Evolutionary conservation across 2,329 filamentous ascomycete genomes (phyloP).

Genomic region (Diaporthe ilicicola): DNA sequence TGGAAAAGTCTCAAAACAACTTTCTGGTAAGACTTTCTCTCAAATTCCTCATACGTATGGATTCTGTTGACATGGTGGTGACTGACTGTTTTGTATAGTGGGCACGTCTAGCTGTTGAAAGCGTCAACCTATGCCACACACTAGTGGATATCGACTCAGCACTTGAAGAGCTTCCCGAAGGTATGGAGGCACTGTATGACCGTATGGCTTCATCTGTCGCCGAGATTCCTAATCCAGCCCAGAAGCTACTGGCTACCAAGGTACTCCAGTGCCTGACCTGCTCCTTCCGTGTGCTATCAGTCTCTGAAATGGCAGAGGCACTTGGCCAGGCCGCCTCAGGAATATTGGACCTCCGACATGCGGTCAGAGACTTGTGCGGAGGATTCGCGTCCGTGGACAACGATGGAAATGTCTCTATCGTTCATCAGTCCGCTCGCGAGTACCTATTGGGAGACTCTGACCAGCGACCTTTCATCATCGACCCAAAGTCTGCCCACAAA

Average conservation of each 20-base stretch:
- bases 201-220: not conserved
- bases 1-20: not conserved
- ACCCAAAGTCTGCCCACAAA: not conserved
- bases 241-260: not conserved
- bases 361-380: constrained; percentile 33
- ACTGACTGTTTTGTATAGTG: not conserved
- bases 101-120: not conserved
- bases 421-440: constrained; percentile 11
- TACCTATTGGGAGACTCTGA: not conserved
- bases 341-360: not conserved
- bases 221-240: not conserved
- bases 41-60: no score
- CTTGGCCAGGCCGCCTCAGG: not conserved
- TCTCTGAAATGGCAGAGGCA: constrained; percentile 3
- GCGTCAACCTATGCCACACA: not conserved
- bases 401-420: not conserved
- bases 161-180: not conserved
- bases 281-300: not conserved
- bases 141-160: not conserved
- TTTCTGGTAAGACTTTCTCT: not conserved
- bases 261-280: not conserved
- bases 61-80: no score
- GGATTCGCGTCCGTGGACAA: not conserved
- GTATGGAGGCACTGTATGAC: not conserved
- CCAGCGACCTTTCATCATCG: not conserved